A percentile compares a stretch with the other conserved stretches of the same genome.
phyloP scores from a whole-genome alignment of 371 early-diverging fungal species.

The Mortierella sp. region DNA sequence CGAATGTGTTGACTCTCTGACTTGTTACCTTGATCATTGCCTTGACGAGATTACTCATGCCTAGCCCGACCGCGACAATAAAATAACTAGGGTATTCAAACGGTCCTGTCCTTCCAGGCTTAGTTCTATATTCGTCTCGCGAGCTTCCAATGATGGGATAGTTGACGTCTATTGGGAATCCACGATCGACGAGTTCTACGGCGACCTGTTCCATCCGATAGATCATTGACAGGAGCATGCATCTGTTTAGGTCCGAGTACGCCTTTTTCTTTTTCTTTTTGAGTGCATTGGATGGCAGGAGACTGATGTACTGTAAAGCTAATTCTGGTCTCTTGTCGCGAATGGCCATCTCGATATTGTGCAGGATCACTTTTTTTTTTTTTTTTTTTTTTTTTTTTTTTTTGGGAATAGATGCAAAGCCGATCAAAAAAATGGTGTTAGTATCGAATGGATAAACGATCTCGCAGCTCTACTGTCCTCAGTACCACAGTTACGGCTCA shows the following conservation, averaged over 20 bases:
- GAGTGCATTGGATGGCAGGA: constrained; percentile 37
- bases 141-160: constrained; percentile 51
- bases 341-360: constrained; percentile 52
- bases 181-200: constrained; percentile 53
- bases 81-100: constrained; percentile 57
- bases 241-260: constrained; percentile 44
- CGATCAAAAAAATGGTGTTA: neutral
- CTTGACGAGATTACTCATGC: constrained; percentile 50
- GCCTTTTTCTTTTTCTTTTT: constrained; percentile 54
- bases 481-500: too few relatives aligned
- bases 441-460: neutral
- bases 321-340: constrained; percentile 51
- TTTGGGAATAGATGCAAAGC: neutral
- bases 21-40: constrained; percentile 55
- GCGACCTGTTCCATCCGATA: constrained; percentile 56
- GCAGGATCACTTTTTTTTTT: constrained; percentile 34
- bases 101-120: constrained; percentile 41
- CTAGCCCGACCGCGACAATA: constrained; percentile 54
- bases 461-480: neutral
- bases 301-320: constrained; percentile 49
- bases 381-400: neutral
- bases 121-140: constrained; percentile 38
- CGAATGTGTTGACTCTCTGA: neutral
- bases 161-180: constrained; percentile 55
- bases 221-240: constrained; percentile 55